These are phyloP conservation scores for Colletotrichum brevisporum DNA, from an alignment of 2,329 filamentous ascomycete species.

Conservation along the genomic window DNA sequence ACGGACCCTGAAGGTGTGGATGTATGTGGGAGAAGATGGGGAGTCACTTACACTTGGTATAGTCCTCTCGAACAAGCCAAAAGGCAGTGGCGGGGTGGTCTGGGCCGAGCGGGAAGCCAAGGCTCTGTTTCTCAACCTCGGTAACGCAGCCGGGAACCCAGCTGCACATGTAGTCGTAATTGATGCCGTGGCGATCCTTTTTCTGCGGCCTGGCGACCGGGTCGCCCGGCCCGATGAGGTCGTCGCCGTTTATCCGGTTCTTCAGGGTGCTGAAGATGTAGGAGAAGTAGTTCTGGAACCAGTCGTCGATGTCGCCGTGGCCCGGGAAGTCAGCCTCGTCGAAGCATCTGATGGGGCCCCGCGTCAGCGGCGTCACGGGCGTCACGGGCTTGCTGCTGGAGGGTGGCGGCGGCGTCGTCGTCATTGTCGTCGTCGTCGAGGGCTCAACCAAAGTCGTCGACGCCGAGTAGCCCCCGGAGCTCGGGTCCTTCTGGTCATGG, in stretches of 20 bases:
- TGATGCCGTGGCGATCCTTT: constrained; percentile 34
- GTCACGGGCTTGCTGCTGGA: too few relatives aligned
- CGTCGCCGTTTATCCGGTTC: background rate
- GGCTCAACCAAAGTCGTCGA: too few relatives aligned
- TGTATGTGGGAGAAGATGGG: background rate
- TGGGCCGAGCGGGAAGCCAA: constrained; percentile 41
- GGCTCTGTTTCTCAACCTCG: constrained; percentile 34
- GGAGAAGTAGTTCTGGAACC: too few relatives aligned
- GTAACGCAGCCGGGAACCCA: constrained; percentile 44
- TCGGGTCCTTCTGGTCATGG: too few relatives aligned
- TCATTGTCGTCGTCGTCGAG: too few relatives aligned
- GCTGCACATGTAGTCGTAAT: constrained; percentile 39
- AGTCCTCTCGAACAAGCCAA: constrained; percentile 42
- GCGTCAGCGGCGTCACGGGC: too few relatives aligned
- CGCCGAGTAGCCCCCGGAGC: too few relatives aligned
- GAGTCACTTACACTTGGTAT: constrained; percentile 43
- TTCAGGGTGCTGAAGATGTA: background rate
- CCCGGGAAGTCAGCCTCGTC: too few relatives aligned
- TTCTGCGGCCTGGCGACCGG: background rate
- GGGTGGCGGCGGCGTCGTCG: too few relatives aligned
- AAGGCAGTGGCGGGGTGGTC: constrained; percentile 42
- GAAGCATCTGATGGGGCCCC: too few relatives aligned
- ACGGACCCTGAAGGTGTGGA: background rate
- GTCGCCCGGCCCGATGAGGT: background rate
- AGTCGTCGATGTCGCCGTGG: too few relatives aligned